Conservation (phyloP, 257 asterid genomes). For the Solanum verrucosum region DNA sequence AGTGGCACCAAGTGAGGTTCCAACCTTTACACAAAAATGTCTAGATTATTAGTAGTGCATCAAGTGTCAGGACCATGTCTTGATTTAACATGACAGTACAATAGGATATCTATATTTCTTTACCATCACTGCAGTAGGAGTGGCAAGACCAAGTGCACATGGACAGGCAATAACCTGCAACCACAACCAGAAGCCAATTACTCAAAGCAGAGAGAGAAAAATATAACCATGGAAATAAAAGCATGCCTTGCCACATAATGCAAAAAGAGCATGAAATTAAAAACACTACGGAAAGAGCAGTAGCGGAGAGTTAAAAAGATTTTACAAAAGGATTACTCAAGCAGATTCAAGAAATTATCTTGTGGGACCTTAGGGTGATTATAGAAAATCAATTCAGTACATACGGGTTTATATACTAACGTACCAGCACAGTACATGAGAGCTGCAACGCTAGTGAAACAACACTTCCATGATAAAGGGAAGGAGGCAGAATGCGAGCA, state of each 20-base stretch:
- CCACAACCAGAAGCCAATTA: constrained; percentile 13
- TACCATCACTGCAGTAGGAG: constrained; percentile 99
- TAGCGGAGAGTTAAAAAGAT: not conserved
- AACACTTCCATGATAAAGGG: constrained; percentile 80
- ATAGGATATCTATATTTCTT: not conserved
- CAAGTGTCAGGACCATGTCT: not conserved
- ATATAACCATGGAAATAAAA: not conserved
- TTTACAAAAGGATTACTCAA: not conserved
- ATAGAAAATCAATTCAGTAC: not conserved
- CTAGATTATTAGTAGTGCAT: not conserved
- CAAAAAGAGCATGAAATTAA: not conserved
- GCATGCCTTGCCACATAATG: not conserved
- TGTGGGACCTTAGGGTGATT: not conserved
- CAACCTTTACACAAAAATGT: constrained; percentile 51
- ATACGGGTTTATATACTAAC: constrained; percentile 1
- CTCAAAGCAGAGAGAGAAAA: not conserved
- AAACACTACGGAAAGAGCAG: not conserved
- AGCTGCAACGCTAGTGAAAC: constrained; percentile 96
- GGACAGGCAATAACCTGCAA: constrained; percentile 98
- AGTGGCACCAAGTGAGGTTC: constrained; percentile 99
- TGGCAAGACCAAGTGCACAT: constrained; percentile 99
- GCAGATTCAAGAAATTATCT: not conserved
- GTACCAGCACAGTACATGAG: constrained; percentile 98
- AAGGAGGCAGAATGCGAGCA: constrained; percentile 67
- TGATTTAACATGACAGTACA: not conserved